Evolutionary conservation across 2,329 filamentous ascomycete genomes (phyloP), one percentile per base, ranked within the genome.

Genomic region (Juglanconis oblonga): DNA sequence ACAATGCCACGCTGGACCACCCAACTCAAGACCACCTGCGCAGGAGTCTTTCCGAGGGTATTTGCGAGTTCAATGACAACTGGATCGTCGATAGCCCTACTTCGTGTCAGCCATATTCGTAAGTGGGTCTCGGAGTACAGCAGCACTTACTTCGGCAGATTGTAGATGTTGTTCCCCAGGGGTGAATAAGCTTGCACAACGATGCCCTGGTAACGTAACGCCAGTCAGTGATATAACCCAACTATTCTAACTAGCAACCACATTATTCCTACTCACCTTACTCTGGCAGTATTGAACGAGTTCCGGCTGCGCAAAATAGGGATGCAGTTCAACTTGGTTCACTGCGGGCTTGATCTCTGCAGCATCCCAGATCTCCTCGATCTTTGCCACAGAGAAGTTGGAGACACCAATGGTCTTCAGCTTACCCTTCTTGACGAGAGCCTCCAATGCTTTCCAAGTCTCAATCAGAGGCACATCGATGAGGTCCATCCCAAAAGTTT

Each of bases 281-380:
- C 24, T 24, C 24, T 24, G 24, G 24, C 24, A 24, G 24, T 24
- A 24, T 17, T 17, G 10, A 24, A 17, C 4, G 10, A 24, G 13
- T 47, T 47, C n/a, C 44, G 44, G 17, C 61, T 83, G 83, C 71
- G 86, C 79, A 13, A 62, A 54, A 70, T 85, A 85, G 45, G 86
- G 86, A 76, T 89, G 86, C 40, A 87, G 81, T 74, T 90, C 87
- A 69, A 88, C 74, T 73, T 90, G 87, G 81, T 90, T 89, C 64
- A 85, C 85, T 52, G 86, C 87, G 59, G 78, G 78, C 68, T 77
- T 70, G 73, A 83, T 83, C 68, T 84, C 83, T 66, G 81, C 83
- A 59, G 77, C 84, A 44, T 80, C 77, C 71, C 85, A 79, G 67
- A 87, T 69, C 53, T 77, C 76, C 68, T 87, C 78, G 67, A 87